Base-by-base conservation (phyloP, 805 yeast species). In the Lipomyces lipofer region DNA sequence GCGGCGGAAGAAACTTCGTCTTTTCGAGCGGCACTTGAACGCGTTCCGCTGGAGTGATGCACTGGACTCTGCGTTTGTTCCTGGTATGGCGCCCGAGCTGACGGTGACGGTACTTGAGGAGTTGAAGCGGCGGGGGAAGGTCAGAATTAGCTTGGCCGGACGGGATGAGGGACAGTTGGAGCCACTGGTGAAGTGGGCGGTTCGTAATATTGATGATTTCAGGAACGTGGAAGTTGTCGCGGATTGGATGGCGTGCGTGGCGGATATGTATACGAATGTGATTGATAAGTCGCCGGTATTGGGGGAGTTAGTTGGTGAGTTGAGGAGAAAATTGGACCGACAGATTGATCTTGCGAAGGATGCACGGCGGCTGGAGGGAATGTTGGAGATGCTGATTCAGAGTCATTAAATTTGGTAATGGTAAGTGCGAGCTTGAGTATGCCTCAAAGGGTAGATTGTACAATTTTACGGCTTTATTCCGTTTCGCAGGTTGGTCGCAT, bases 31-130 rank as follows among this genome's bases (percentile, higher is more conserved):
- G 66, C 85, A 86, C 65, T 76, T 94, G 58, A 87, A 88, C 67
- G 86, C 86, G 25, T 94, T 94, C 76, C 82, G 86, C 67, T 94
- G 98, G 97, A 69, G 84, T 2, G 97, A 91, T 62, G 97, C 98
- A 3, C 76, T 94, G 42, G 96, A 92, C 69, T 78, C 84, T 54
- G 97, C 96, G 0, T 84, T 92, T 59, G 75, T 80, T 12, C 79
- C 85, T 2, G 96, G 96, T 10, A 78, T 84, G 68, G 82, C 92
- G 0, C 81, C 84, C 54, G 97, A 91, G 64, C 76, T 84, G 56
- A 87, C 96, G 0, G 74, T 88, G 6, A 85, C 96, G 13, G 89
- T 90, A 2, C 75, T 94, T 57, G 85, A 84, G 64, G 99, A 94
- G 72, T 78, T 94, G 66, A 86, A 88, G 66, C 84, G 82, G 64